These are phyloP conservation scores for Pseudogymnoascus sp. DNA, from an alignment of 2,329 filamentous ascomycete genomes.

Conservation along the genomic window DNA sequence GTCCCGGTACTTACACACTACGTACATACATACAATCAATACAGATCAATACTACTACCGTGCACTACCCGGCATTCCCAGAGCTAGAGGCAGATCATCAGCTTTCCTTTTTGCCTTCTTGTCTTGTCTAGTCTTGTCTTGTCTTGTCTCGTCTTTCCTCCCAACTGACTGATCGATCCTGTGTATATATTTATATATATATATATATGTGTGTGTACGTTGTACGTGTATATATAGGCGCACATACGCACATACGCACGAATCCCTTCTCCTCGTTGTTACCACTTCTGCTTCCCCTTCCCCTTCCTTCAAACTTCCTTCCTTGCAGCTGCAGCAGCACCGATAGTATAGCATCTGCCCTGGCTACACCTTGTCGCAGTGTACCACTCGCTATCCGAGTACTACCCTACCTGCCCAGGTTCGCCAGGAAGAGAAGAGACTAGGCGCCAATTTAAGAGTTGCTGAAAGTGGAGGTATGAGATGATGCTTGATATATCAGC, in stretches of 20 bases:
- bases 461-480: constrained; percentile 2
- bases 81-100: not conserved
- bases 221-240: not conserved
- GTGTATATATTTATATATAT: not conserved
- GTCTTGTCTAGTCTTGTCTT: not conserved
- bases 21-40: too few species aligned
- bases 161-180: not conserved
- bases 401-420: not conserved
- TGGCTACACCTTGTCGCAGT: not conserved
- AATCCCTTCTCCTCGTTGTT: not conserved
- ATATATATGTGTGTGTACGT: not conserved
- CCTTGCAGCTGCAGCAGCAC: not conserved
- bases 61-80: not conserved
- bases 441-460: not conserved
- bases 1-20: not conserved
- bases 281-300: too few species aligned
- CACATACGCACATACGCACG: not conserved
- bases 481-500: constrained; percentile 3
- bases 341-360: not conserved
- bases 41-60: too few species aligned
- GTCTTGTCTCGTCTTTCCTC: not conserved
- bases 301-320: not conserved
- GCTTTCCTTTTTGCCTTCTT: not conserved
- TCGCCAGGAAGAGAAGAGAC: not conserved
- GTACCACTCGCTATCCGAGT: not conserved